Evolutionary conservation across 2,329 filamentous ascomycete genomes (phyloP), one percentile per base, ranked within the genome.

Genomic region (Xylaria multiplex): DNA sequence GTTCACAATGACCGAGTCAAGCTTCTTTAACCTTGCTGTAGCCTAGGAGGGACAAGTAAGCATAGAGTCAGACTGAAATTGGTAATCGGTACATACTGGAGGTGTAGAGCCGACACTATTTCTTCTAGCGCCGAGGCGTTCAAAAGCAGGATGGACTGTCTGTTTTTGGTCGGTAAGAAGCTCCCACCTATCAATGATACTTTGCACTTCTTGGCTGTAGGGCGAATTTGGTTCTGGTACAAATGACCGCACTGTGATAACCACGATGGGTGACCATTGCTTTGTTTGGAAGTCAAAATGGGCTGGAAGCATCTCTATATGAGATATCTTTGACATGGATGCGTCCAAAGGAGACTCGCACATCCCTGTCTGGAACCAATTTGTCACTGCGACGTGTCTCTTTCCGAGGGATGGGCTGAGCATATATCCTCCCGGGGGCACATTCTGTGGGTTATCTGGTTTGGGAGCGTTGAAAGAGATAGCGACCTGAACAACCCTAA

Each of bases 111-210:
- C 71, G 30, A 78, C 77, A 66, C 83, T 87, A 73, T 87, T 88
- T 73, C 88, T 88, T 71, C 90, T 87, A 49, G 77, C 77, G 7
- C 88, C 87, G 30, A 96, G 83, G 71, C 94, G 90, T 70, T 93
- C 91, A 76, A 97, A 95, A 13, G 90, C 91, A 1, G 90, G 81
- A 75, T 96, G 91, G 7, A 96, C 80, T 9, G 81, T 83, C 69
- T 90, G 88, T n/a, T 85, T 80, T 54, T 87, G 84, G 37, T 91
- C 88, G 37, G 86, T 84, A 9, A 95, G 77, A 14, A 97, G 81
- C 71, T 96, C 90, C 95, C 95, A 98, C 68, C 91, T 87, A 69
- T 93, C 90, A 68, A 98, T 84, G 46, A 94, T 86, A 71, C 90
- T 97, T 71, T 91, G 88, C 0, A 87, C 82, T 37, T 89, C 87